Conservation (phyloP, 108 stramenopile species). For the Aurantiochytrium sp. region DNA sequence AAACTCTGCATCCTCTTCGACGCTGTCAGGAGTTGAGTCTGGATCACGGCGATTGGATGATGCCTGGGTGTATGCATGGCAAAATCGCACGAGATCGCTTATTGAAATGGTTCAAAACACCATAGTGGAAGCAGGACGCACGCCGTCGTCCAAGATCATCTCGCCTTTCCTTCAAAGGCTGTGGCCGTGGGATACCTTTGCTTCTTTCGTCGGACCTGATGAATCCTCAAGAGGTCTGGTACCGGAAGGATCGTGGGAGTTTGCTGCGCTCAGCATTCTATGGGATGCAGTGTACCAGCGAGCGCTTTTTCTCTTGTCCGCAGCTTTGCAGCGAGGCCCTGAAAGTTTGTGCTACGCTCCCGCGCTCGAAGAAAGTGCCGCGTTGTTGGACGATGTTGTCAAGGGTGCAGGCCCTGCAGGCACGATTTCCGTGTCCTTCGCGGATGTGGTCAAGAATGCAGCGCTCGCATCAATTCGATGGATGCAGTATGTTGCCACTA, state of each 20-base stretch:
- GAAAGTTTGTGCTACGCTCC: too few species aligned
- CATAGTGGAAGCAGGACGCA: too few species aligned
- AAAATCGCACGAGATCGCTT: too few species aligned
- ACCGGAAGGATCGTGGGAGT: neutral
- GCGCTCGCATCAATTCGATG: neutral
- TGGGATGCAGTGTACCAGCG: slow-evolving; percentile 15
- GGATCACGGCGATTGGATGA: too few species aligned
- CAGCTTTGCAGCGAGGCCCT: neutral
- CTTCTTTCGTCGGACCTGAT: too few species aligned
- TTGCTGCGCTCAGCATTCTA: neutral
- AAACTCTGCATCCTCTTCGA: too few species aligned
- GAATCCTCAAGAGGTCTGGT: neutral
- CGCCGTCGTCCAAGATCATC: too few species aligned
- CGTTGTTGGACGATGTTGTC: neutral
- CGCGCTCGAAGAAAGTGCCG: neutral
- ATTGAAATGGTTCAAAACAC: too few species aligned
- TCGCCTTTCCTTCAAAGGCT: too few species aligned
- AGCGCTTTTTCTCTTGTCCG: neutral
- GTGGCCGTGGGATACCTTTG: too few species aligned
- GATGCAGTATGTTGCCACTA: neutral
- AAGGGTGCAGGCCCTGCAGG: neutral
- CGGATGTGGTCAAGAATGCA: neutral
- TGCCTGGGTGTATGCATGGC: too few species aligned
- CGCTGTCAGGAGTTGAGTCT: too few species aligned
- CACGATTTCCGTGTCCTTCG: neutral